These are phyloP conservation scores for Solanum piurae DNA, from an alignment of 257 asterid genomes.

Conservation along the genomic window DNA sequence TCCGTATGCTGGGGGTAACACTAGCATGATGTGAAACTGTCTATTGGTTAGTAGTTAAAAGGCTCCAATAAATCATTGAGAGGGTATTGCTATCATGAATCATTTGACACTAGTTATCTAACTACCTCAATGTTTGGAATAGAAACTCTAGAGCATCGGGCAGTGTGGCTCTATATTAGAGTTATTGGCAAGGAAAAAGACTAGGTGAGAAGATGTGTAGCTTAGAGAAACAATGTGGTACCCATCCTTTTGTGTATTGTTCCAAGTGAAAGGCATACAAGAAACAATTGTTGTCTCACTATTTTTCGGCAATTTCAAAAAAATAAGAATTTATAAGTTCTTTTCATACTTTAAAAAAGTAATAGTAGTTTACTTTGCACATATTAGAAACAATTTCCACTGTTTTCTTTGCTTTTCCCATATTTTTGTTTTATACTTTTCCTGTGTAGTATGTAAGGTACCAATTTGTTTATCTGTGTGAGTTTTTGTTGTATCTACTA, in stretches of 20 bases:
- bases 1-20: background rate
- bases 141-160: background rate
- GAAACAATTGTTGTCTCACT: background rate
- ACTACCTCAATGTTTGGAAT: background rate
- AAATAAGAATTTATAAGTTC: background rate
- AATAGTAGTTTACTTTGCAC: background rate
- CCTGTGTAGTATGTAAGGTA: background rate
- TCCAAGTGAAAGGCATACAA: background rate
- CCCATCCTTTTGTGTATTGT: background rate
- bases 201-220: background rate
- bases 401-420: background rate
- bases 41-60: background rate
- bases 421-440: background rate
- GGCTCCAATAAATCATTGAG: background rate
- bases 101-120: background rate
- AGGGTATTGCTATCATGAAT: background rate
- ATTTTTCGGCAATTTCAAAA: background rate
- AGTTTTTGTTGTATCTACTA: background rate
- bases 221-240: background rate
- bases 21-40: background rate
- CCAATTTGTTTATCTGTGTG: background rate
- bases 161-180: background rate
- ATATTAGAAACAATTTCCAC: background rate
- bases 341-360: background rate
- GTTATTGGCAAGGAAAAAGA: background rate